Evolutionary conservation across 2,329 filamentous ascomycete species (phyloP), one percentile per base, ranked within the genome.

Genomic region (Fusarium sp.): DNA sequence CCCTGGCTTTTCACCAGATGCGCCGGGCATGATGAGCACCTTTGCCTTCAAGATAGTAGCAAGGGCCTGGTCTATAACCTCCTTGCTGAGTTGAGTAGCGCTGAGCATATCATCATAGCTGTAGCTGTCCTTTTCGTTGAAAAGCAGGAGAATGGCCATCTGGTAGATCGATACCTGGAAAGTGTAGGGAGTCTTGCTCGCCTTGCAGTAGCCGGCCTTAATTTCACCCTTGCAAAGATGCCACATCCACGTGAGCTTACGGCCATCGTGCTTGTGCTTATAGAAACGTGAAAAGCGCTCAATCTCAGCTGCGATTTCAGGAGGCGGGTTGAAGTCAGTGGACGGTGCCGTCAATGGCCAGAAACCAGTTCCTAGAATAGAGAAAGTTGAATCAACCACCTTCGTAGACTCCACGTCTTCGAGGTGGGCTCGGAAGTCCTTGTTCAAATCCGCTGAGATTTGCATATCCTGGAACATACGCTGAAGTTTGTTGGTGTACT

Each of bases 381-480:
- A 93, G 82, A 97, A 99, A 52, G 92, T 90, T 8, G 96, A 93
- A 78, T 99, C 96, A 22, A 90, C 84, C 48, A 87, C 88, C 83
- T 93, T 93, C 18, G 89, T 87, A 64, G 89, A 88, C 22, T 77
- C 80, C 12, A 79, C 74, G 8, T 74, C 76, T 43, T 93, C 86
- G 6, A 88, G 79, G 75, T 94, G 90, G 80, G 94, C 93, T 76
- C 93, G 92, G 85, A 97, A 99, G 30, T 91, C 91, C 49, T 88
- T 88, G 81, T 99, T 99, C 48, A 99, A 87, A 82, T 99, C 96
- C 82, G 98, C 98, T 70, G 95, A 98, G 53, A 97, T 97, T 80
- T 99, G 96, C 85, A 99, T 98, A 78, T 99, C 96, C 80, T 98
- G 95, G 88, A 98, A 99, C 96, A 99, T 99, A 78, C 97, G 94